Conservation (phyloP, 176 grass and related monocot species). For the maize (Zea mays) region Zm-B73-REFERENCE-NAM-5.0 NC_050100.1:224988501-224989000, state of each 20-base stretch:
- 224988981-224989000: background rate
- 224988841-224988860: constrained; percentile 90
- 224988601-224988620: background rate
- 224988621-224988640: background rate
- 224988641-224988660: background rate
- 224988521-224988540: constrained; percentile 91
- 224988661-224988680: background rate
- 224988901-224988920: constrained; percentile 95
- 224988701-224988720: background rate
- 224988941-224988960: constrained; percentile 3
- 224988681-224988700: background rate
- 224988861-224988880: constrained; percentile 91
- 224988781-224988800: constrained; percentile 51
- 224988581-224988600: background rate
- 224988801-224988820: constrained; percentile 90
- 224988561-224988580: constrained; percentile 39
- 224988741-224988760: background rate
- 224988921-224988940: constrained; percentile 71
- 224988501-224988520: constrained; percentile 74
- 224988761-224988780: background rate
- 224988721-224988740: background rate
- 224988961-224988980: constrained; percentile 5
- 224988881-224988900: constrained; percentile 82
- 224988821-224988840: constrained; percentile 96
- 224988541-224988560: constrained; percentile 89